These are phyloP conservation scores for Deakozyma indianensis DNA, from an alignment of 805 yeast species.

Conservation along the genomic window DNA sequence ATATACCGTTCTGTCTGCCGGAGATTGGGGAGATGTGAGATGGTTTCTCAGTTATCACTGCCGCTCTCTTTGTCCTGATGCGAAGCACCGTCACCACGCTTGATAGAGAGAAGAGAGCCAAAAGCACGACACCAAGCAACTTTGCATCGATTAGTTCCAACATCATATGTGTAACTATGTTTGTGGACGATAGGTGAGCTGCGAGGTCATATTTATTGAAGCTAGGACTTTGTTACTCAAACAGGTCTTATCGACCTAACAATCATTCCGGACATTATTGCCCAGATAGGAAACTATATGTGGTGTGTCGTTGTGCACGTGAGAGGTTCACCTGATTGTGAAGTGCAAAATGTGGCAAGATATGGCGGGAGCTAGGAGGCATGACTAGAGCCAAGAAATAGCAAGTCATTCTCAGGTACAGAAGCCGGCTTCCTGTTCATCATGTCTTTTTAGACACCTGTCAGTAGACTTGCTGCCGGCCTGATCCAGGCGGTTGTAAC, in stretches of 20 bases:
- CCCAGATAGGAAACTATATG: neutral
- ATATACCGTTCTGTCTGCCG: slow-evolving; percentile 10
- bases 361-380: too few species aligned
- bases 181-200: neutral
- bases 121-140: neutral
- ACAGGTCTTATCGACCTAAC: neutral
- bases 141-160: neutral
- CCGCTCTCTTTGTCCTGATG: too few species aligned
- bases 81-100: neutral
- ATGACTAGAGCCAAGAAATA: too few species aligned
- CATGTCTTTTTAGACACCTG: too few species aligned
- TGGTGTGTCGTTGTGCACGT: too few species aligned
- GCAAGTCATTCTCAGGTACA: too few species aligned
- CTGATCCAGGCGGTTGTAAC: too few species aligned
- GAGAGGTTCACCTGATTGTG: too few species aligned
- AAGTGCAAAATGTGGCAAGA: too few species aligned
- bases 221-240: neutral
- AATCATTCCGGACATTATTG: neutral
- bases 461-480: too few species aligned
- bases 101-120: neutral
- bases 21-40: neutral
- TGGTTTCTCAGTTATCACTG: neutral
- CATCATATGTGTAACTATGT: neutral
- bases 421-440: too few species aligned
- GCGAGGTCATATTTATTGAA: neutral